Percentiles rank a stretch among this genome's conserved stretches.
Evolutionary conservation across 139 green algal species (phyloP).

Genomic region (Chlorella vulgaris): DNA sequence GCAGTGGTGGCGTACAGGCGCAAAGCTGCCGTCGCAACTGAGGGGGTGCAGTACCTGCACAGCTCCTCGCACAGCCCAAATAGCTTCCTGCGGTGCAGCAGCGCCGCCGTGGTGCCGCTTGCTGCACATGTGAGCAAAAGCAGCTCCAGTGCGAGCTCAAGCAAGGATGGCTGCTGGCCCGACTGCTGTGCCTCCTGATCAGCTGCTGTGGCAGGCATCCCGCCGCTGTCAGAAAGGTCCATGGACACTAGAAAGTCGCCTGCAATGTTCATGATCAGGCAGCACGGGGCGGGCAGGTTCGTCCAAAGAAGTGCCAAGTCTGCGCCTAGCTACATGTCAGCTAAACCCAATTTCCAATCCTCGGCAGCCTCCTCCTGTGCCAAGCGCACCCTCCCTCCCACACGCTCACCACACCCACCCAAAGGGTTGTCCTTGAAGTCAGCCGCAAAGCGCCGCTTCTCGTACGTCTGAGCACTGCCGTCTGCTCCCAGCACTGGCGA

Average conservation of each 20-base stretch:
- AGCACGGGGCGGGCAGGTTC: too few species aligned
- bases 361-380: too few species aligned
- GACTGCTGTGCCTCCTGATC: background rate
- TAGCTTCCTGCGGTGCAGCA: constrained; percentile 10
- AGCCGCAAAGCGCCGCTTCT: constrained; percentile 44
- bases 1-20: background rate
- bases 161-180: constrained; percentile 8
- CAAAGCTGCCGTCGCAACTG: constrained; percentile 18
- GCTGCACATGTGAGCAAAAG: background rate
- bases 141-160: background rate
- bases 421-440: constrained; percentile 48
- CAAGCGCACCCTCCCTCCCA: background rate
- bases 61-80: constrained; percentile 23
- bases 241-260: constrained; percentile 40
- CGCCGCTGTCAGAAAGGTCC: background rate
- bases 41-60: constrained; percentile 9
- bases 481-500: constrained; percentile 25
- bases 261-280: too few species aligned
- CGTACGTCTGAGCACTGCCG: constrained; percentile 18
- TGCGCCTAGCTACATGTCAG: too few species aligned
- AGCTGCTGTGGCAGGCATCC: background rate
- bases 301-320: too few species aligned
- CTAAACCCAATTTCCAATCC: too few species aligned
- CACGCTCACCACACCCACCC: background rate
- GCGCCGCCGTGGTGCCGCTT: background rate